Evolutionary conservation across 1,284 basidiomycete species (phyloP).

Genomic region (Leucoagaricus sp.): DNA sequence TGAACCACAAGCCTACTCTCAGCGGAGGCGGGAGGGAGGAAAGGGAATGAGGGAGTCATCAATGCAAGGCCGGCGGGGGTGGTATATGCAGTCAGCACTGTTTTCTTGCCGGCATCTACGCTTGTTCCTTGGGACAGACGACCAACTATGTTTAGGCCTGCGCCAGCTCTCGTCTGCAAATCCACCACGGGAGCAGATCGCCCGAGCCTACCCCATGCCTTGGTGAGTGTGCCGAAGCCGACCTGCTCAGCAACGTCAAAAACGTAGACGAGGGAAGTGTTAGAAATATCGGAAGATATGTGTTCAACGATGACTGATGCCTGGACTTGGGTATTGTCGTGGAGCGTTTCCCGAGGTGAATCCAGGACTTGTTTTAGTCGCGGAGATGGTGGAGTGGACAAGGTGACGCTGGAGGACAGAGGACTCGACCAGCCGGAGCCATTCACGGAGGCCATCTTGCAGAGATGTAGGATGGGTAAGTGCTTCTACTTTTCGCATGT

Average conservation of each 20-base stretch:
- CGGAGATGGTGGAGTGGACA: slow-evolving; percentile 37
- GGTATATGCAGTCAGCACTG: slow-evolving; percentile 74
- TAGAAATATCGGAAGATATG: slow-evolving; percentile 52
- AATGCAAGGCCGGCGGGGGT: slow-evolving; percentile 75
- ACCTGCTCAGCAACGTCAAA: slow-evolving; percentile 82
- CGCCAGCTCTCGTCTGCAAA: slow-evolving; percentile 86
- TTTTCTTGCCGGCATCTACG: slow-evolving; percentile 55
- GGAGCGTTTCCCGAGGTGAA: slow-evolving; percentile 31
- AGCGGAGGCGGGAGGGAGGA: slow-evolving; percentile 62
- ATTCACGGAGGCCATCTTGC: slow-evolving; percentile 25
- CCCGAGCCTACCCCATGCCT: slow-evolving; percentile 51
- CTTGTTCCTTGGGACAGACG: slow-evolving; percentile 80
- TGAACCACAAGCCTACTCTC: slow-evolving; percentile 75
- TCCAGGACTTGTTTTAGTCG: slow-evolving; percentile 24
- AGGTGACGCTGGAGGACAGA: slow-evolving; percentile 35
- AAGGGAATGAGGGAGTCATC: slow-evolving; percentile 72
- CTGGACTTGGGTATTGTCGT: slow-evolving; percentile 46
- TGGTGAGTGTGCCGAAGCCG: slow-evolving; percentile 74
- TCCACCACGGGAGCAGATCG: slow-evolving; percentile 59
- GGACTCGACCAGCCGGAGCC: slow-evolving; percentile 39
- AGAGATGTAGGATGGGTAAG: slow-evolving; percentile 10
- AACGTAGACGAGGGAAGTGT: slow-evolving; percentile 71
- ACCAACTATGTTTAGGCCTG: slow-evolving; percentile 82
- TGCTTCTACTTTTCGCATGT: slow-evolving; percentile 1
- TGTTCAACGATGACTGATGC: slow-evolving; percentile 70